These are phyloP conservation scores for Tricholoma hemisulphureum DNA, from an alignment of 768 basidiomycete genomes.

Conservation along the genomic window DNA sequence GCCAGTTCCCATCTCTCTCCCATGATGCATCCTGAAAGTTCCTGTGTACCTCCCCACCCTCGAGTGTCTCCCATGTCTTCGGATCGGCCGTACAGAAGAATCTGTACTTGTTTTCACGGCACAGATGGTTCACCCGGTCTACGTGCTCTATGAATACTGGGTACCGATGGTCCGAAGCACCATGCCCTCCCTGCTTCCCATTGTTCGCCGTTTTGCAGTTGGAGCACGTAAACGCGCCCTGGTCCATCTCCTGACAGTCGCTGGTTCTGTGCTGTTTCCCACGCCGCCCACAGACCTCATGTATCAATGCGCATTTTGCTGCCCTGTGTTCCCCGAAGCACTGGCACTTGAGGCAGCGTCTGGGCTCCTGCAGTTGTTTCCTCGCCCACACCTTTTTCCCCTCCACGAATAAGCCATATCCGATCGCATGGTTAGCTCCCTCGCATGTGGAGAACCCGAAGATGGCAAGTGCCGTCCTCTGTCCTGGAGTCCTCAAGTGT, in stretches of 20 bases:
- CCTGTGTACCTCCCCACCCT: neutral
- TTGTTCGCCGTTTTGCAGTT: constrained; percentile 18
- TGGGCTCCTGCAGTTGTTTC: constrained; percentile 16
- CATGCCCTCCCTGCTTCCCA: neutral
- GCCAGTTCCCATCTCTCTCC: neutral
- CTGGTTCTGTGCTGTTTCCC: constrained; percentile 15
- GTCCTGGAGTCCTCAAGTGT: neutral
- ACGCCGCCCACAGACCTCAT: constrained; percentile 14
- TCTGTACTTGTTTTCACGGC: no score
- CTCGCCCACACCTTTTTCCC: constrained; percentile 9
- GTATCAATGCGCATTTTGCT: constrained; percentile 9
- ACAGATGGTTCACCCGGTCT: no score
- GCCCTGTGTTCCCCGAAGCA: constrained; percentile 13
- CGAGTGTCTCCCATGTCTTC: no score
- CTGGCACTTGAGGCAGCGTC: constrained; percentile 19
- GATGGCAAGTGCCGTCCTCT: neutral
- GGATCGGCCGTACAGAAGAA: no score
- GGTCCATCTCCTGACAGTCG: constrained; percentile 10
- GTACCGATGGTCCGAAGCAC: neutral
- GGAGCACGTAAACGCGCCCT: constrained; percentile 10
- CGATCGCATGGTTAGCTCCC: constrained; percentile 14
- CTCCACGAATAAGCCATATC: constrained; percentile 10
- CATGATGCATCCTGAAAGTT: neutral
- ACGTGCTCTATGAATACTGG: neutral
- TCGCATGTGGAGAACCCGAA: neutral